phyloP scores from a whole-genome alignment of 2,329 filamentous ascomycete species.

The Penicillium glabrum region DNA sequence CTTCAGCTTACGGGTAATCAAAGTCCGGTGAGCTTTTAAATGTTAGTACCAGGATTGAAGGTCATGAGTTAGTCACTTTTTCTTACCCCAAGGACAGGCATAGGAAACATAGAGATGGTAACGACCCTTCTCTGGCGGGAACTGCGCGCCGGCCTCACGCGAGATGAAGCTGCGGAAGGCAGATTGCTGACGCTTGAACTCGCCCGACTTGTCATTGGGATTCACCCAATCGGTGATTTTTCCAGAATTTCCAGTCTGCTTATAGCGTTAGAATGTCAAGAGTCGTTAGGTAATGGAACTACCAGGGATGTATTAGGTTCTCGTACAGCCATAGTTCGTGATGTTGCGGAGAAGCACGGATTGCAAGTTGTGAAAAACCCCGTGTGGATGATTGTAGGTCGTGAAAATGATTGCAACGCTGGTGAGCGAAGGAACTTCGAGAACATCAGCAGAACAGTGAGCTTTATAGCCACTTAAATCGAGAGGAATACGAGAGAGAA shows the following conservation, averaged over 20 bases:
- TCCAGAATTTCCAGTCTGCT: constrained; percentile 28
- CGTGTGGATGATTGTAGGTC: constrained; percentile 10
- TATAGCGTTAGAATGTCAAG: neutral
- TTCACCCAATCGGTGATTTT: constrained; percentile 84
- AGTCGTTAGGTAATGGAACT: neutral
- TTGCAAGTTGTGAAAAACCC: constrained; percentile 12
- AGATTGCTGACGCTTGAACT: constrained; percentile 87
- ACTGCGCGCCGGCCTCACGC: constrained; percentile 67
- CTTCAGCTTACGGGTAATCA: constrained; percentile 88
- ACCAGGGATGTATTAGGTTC: neutral
- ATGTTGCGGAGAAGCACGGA: constrained; percentile 22
- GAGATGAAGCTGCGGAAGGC: constrained; percentile 81
- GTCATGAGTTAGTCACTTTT: no score
- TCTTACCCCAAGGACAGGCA: constrained; percentile 79
- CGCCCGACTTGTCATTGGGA: constrained; percentile 73
- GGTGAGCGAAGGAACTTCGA: constrained; percentile 21
- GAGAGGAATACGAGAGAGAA: constrained; percentile 1
- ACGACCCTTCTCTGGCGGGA: constrained; percentile 79
- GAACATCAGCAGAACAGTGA: constrained; percentile 24
- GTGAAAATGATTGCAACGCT: constrained; percentile 20
- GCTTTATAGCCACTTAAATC: constrained; percentile 7
- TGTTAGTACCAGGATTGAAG: constrained; percentile 2
- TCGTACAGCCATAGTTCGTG: constrained; percentile 37
- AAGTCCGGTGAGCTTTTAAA: constrained; percentile 69
- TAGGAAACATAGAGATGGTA: constrained; percentile 97